Evolutionary conservation across 179 eudicot species (phyloP), one percentile per base, ranked within the genome.

Genomic region (Amaranthus tricolor): DNA sequence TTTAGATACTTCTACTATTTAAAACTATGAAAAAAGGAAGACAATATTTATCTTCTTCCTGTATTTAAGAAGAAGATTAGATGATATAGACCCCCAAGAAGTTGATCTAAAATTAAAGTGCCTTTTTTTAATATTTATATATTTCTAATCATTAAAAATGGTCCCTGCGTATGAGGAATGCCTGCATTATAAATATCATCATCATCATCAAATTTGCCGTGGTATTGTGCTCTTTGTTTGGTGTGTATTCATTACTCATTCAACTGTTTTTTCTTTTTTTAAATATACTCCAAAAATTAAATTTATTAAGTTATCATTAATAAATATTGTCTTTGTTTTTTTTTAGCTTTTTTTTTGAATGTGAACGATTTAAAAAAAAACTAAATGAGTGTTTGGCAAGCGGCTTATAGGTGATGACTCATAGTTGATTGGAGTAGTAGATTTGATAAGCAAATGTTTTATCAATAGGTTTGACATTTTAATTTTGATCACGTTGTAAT

Each of bases 81-180:
- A 70, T 40, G 74, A n/a, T 14, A 65, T 69, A 59, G 59, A 61
- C 59, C 19, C 61, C 11, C 16, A 65, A 78, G 40, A 31, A 31
- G 3, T 31, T 31, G 40, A 31, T 31, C 40, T 31, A 31, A 31
- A 31, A 31, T 1, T 31, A 31, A 78, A 78, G 81, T 73, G 81
- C 72, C 44, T 61, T 62, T 62, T 48, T 73, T 73, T 78, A 73
- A 14, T 66, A 20, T 31, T 70, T 16, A 58, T 68, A 12, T 45
- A 62, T 50, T 73, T 58, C 81, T 73, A 78, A 78, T 78, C 63
- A 68, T 73, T 67, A 59, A 51, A 59, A 14, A 51, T 76, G 79
- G 68, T 60, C 79, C 79, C 74, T 69, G 48, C 51, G 4, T 58
- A 51, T 24, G 43, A 70, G 21, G 13, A 56, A 47, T 75, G 48